Percentiles rank a stretch among this genome's conserved stretches.
Conservation (phyloP, 2,329 filamentous ascomycete genomes). For the Xylariomycetidae sp. region DNA sequence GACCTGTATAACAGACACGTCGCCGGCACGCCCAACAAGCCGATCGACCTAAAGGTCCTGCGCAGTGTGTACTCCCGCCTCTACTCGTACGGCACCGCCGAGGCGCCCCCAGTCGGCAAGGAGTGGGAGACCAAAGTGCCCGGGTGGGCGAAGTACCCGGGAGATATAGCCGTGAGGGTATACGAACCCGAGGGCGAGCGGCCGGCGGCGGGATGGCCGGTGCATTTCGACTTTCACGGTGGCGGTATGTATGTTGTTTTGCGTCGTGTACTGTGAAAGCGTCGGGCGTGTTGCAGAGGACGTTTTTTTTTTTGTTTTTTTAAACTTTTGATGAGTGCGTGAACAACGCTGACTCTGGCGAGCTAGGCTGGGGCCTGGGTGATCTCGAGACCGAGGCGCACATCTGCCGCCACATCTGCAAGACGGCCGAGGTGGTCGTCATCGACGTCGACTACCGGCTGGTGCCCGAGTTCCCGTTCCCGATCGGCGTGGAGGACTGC, state of each 20-base stretch:
- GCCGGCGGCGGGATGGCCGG: conserved; percentile 3
- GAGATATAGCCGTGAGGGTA: not conserved
- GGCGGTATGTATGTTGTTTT: too few relatives aligned
- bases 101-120: not conserved
- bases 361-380: conserved; percentile 1
- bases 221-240: conserved; percentile 3
- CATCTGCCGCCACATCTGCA: conserved; percentile 1
- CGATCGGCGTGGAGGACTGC: not conserved
- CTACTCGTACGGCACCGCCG: conserved; percentile 1
- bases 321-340: too few relatives aligned
- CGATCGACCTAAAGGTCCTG: conserved; percentile 1
- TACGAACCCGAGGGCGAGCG: not conserved
- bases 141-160: not conserved
- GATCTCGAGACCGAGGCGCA: conserved; percentile 1
- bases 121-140: not conserved
- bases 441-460: conserved; percentile 4
- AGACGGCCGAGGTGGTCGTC: not conserved
- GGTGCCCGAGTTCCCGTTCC: conserved; percentile 2
- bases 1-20: conserved; percentile 1
- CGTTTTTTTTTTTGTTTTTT: too few relatives aligned
- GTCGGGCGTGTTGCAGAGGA: too few relatives aligned
- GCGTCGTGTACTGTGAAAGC: too few relatives aligned
- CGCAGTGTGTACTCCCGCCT: not conserved
- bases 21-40: not conserved
- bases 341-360: too few relatives aligned